Evolutionary conservation across 148 eudicot species (phyloP), one percentile per base, ranked within the genome.

Genomic region (Agrostemma githago): DNA sequence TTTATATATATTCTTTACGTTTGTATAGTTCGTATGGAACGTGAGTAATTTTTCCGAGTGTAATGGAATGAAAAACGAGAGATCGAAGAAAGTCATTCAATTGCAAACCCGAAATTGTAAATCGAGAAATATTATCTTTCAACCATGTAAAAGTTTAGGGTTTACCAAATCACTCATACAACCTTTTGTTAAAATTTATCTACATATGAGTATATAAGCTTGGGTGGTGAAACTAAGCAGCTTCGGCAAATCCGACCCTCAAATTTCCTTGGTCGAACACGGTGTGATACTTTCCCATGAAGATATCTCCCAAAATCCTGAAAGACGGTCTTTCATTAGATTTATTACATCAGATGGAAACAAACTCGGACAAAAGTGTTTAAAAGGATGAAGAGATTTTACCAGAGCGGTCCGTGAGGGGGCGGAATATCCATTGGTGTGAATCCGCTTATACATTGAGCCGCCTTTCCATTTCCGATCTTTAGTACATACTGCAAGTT

Each of bases 361-460:
- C 34, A 26, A 39, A 54, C 1, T n/a, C 8, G 63, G 63, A 17
- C n/a, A 26, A 26, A 60, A 8, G 53, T 40, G 44, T 17, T 46
- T 5, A 70, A 58, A 40, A 62, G n/a, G 19, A 46, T 38, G 65
- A 56, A 67, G 40, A 26, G 53, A 14, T 54, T 89, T 54, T 89
- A 93, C 98, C 98, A 93, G 66, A 93, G 90, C 17, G 98, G 96
- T 75, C 98, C 98, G 51, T 82, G 90, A 70, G 98, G 98, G 75
- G 98, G 98, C 12, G 98, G 86, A 62, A 93, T 54, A 76, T 93
- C 98, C 77, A 93, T 26, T 56, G 88, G 91, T 21, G 83, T 88
- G 74, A 93, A 93, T 61, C 98, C 98, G 19, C 96, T 90, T 15
- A 93, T 88, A 84, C 98, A 93, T 65, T 93, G 98, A 64, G 94